Evolutionary conservation across 169 alveolate species (phyloP).

Genomic region (Eimeria acervulina): DNA sequence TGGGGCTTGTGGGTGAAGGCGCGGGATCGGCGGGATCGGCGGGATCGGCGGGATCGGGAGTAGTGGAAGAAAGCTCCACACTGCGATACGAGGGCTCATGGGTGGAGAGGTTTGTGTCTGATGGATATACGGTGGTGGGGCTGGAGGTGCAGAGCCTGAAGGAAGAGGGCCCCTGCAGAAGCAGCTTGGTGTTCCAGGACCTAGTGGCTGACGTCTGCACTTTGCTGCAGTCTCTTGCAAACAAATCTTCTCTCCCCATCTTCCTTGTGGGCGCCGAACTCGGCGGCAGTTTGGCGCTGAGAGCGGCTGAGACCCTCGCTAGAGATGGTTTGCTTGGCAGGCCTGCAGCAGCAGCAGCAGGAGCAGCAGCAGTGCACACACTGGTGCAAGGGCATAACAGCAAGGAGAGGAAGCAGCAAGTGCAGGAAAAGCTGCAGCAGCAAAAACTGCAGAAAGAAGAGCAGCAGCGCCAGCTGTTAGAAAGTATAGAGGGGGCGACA

Average conservation of each 20-base stretch:
- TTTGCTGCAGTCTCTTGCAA: slow-evolving; percentile 22
- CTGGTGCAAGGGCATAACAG: no score
- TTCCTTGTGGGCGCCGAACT: neutral
- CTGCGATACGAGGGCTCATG: slow-evolving; percentile 1
- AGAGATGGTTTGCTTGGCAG: slow-evolving; percentile 5
- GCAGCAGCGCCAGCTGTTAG: neutral
- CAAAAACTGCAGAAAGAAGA: neutral
- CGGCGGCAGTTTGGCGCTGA: neutral
- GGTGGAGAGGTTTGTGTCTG: slow-evolving; percentile 13
- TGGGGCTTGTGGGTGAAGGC: no score
- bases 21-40: no score
- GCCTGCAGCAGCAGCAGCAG: slow-evolving; percentile 45
- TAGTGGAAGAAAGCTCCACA: neutral
- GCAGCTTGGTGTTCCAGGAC: neutral
- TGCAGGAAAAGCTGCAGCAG: neutral
- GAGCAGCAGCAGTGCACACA: slow-evolving; percentile 5
- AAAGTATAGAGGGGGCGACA: neutral
- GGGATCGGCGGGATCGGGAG: no score
- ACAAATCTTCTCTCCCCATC: slow-evolving; percentile 34
- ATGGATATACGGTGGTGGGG: slow-evolving; percentile 30
- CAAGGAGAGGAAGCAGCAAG: neutral
- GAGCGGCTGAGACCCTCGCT: slow-evolving; percentile 29
- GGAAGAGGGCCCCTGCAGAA: neutral
- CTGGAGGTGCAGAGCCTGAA: slow-evolving; percentile 29
- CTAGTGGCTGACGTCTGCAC: neutral